These are phyloP conservation scores for Astrephomene gubernaculifera DNA, from an alignment of 139 green algal genomes.

Conservation along the genomic window DNA sequence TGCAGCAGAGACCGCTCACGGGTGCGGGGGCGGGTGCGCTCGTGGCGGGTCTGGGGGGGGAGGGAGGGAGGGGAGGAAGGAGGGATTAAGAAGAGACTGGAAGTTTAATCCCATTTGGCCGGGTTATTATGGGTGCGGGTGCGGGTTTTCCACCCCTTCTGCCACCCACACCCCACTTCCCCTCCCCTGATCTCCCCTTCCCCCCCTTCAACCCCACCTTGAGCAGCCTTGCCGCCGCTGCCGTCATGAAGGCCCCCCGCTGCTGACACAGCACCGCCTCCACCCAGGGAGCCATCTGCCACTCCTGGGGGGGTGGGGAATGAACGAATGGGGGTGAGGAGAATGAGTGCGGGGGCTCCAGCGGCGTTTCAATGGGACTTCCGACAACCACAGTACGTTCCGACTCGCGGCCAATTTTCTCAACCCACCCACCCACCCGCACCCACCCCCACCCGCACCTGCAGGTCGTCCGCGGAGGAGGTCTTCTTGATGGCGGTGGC, in stretches of 20 bases:
- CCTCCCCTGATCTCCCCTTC: too few species aligned
- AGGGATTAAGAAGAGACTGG: neutral
- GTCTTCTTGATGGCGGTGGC: conserved; percentile 70
- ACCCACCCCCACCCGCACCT: conserved; percentile 9
- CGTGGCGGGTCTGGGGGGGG: conserved; percentile 65
- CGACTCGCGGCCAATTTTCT: too few species aligned
- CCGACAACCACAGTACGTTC: too few species aligned
- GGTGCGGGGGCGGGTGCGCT: conserved; percentile 81
- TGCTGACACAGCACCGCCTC: conserved; percentile 76
- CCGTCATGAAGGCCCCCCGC: neutral
- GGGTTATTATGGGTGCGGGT: neutral
- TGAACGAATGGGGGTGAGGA: neutral
- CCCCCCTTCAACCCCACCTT: conserved; percentile 18
- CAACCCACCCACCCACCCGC: too few species aligned
- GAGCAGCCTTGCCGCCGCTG: conserved; percentile 57
- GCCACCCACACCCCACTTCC: too few species aligned
- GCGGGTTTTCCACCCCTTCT: too few species aligned
- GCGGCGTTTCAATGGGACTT: too few species aligned
- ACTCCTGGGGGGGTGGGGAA: conserved; percentile 54
- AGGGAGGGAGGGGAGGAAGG: neutral
- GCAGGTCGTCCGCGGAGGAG: conserved; percentile 69
- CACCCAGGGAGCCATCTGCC: conserved; percentile 85
- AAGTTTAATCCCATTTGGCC: neutral
- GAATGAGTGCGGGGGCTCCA: neutral
- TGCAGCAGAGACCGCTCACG: conserved; percentile 80